Evolutionary conservation across 2,329 filamentous ascomycete genomes (phyloP).

Genomic region (Graphilbum fragrans): DNA sequence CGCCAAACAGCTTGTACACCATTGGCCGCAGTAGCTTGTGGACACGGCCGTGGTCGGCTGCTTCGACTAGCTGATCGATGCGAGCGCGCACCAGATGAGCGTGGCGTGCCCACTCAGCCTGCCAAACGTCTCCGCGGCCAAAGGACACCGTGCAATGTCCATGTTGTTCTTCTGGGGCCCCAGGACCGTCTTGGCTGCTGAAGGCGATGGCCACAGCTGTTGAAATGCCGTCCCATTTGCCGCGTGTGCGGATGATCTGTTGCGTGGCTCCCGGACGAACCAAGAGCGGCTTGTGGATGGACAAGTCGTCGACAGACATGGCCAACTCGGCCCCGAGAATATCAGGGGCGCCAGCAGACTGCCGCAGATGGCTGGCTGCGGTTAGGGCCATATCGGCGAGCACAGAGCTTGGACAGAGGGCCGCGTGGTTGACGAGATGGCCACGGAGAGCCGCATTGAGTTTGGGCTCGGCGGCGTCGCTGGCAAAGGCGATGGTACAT

Average conservation of each 20-base stretch:
- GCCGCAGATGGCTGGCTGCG: conserved; percentile 55
- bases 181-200: conserved; percentile 45
- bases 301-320: too few relatives aligned
- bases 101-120: conserved; percentile 53
- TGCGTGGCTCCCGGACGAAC: too few relatives aligned
- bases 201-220: conserved; percentile 45
- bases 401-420: conserved; percentile 50
- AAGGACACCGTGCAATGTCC: conserved; percentile 47
- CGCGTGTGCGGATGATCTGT: too few relatives aligned
- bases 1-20: conserved; percentile 59
- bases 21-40: conserved; percentile 64
- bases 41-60: conserved; percentile 51
- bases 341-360: conserved; percentile 40
- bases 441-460: conserved; percentile 49
- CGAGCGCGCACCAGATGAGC: conserved; percentile 57
- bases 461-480: conserved; percentile 47
- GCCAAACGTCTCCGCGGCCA: conserved; percentile 47
- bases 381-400: conserved; percentile 37
- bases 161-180: too few relatives aligned
- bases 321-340: conserved; percentile 51
- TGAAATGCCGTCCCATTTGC: too few relatives aligned
- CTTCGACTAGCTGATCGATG: conserved; percentile 44
- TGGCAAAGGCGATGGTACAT: too few relatives aligned
- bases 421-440: conserved; percentile 55
- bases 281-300: too few relatives aligned